Evolutionary conservation across 2,329 filamentous ascomycete genomes (phyloP).

Genomic region (Escovopsis weberi): DNA sequence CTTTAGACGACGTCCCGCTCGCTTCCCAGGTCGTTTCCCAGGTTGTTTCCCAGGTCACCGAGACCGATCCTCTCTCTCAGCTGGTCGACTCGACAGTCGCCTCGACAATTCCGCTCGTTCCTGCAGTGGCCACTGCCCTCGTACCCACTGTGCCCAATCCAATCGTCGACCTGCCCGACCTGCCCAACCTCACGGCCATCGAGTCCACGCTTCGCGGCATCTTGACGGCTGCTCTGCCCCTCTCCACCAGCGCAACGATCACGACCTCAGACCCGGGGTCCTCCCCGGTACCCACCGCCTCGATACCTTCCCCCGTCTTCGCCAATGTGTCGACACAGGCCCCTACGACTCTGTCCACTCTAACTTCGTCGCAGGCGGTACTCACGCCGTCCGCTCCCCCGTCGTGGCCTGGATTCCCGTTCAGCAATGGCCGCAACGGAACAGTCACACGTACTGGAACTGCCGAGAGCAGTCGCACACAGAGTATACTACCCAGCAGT

Average conservation of each 20-base stretch:
- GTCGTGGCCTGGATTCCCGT: slow-evolving; percentile 6
- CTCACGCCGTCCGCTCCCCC: slow-evolving; percentile 19
- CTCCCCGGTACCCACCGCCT: slow-evolving; percentile 1
- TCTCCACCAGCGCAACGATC: background rate
- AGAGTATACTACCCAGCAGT: background rate
- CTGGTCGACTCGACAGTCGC: slow-evolving; percentile 26
- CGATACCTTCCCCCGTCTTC: background rate
- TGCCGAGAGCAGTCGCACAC: slow-evolving; percentile 6
- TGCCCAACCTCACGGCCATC: too few relatives aligned
- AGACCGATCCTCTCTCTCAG: slow-evolving; percentile 41
- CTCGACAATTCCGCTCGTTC: slow-evolving; percentile 26
- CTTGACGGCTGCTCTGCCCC: too few relatives aligned
- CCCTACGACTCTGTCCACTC: background rate
- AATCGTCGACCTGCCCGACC: background rate
- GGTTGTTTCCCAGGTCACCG: slow-evolving; percentile 32
- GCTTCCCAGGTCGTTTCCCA: slow-evolving; percentile 29
- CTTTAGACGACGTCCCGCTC: slow-evolving; percentile 8
- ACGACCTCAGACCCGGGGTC: slow-evolving; percentile 1
- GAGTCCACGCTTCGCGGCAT: too few relatives aligned
- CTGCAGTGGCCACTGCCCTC: slow-evolving; percentile 19
- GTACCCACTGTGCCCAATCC: background rate
- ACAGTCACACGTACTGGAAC: slow-evolving; percentile 4
- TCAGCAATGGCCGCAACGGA: slow-evolving; percentile 8
- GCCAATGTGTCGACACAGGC: background rate
- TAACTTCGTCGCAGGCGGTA: slow-evolving; percentile 1